phyloP scores from a whole-genome alignment of 75 land plant genomes.

The Pinus albicaulis region DNA sequence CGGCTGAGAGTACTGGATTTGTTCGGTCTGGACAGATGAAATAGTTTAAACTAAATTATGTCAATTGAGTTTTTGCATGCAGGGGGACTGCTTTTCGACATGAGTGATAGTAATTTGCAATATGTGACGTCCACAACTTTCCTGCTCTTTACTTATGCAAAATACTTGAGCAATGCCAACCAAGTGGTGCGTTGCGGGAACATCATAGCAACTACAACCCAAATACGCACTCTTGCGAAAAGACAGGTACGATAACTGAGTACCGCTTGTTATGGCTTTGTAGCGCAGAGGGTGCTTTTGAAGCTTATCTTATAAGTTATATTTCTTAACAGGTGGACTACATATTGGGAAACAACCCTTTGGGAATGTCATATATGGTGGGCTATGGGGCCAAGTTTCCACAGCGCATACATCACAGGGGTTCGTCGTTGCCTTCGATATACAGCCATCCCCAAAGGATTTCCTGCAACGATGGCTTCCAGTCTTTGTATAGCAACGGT shows the following conservation, averaged over 20 bases:
- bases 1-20: no score
- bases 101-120: no score
- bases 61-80: background rate
- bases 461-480: slow-evolving; percentile 2
- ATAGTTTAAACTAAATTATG: no score
- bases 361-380: slow-evolving; percentile 31
- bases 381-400: no score
- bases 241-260: no score
- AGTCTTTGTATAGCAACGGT: no score
- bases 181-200: slow-evolving; percentile 47
- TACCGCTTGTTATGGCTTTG: no score
- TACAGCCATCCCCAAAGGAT: slow-evolving; percentile 45
- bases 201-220: slow-evolving; percentile 18
- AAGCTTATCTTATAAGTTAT: slow-evolving; percentile 9
- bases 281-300: no score
- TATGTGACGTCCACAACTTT: no score
- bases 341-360: slow-evolving; percentile 89
- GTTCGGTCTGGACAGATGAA: no score
- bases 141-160: no score
- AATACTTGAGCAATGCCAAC: slow-evolving; percentile 2
- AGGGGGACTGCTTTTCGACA: slow-evolving; percentile 22
- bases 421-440: slow-evolving; percentile 75
- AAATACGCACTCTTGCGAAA: slow-evolving; percentile 15
- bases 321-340: slow-evolving; percentile 35
- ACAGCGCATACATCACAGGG: slow-evolving; percentile 24